Percentiles rank a stretch among this genome's conserved stretches.
phyloP scores from a whole-genome alignment of 805 yeast genomes.

The Candida arabinofermentans region DNA sequence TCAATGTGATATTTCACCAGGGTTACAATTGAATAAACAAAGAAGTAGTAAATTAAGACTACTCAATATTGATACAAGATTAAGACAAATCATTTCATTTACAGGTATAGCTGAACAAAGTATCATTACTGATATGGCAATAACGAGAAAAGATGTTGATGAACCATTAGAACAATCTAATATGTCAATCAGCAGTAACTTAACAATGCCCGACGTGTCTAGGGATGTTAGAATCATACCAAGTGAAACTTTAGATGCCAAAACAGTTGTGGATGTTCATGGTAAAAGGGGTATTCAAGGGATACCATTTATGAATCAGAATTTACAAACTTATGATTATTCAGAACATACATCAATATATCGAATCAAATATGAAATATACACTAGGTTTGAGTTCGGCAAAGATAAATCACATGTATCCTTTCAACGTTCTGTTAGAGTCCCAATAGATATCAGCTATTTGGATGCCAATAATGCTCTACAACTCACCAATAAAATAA shows the following conservation, averaged over 20 bases:
- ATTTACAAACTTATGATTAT: background rate
- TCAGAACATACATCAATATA: slow-evolving; percentile 1
- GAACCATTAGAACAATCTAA: slow-evolving; percentile 1
- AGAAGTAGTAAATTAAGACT: background rate
- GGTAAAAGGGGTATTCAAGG: background rate
- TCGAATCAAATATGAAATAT: background rate
- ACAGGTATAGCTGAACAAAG: background rate
- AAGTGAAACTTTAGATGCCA: background rate
- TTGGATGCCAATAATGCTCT: background rate
- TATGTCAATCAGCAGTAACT: background rate
- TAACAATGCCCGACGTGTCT: background rate
- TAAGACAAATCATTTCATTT: slow-evolving; percentile 1
- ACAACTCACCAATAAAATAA: too few species aligned
- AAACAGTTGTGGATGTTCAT: background rate
- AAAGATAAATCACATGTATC: background rate
- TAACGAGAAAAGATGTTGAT: background rate
- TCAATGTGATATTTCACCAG: background rate
- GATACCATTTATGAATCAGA: background rate
- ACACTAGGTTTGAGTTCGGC: background rate
- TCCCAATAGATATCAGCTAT: background rate
- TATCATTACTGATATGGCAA: background rate
- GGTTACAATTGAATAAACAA: background rate
- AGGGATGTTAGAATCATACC: background rate
- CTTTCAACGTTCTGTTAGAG: background rate
- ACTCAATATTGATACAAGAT: background rate